Evolutionary conservation across 2,329 filamentous ascomycete genomes (phyloP).

Genomic region (Colletotrichum graminicola): DNA sequence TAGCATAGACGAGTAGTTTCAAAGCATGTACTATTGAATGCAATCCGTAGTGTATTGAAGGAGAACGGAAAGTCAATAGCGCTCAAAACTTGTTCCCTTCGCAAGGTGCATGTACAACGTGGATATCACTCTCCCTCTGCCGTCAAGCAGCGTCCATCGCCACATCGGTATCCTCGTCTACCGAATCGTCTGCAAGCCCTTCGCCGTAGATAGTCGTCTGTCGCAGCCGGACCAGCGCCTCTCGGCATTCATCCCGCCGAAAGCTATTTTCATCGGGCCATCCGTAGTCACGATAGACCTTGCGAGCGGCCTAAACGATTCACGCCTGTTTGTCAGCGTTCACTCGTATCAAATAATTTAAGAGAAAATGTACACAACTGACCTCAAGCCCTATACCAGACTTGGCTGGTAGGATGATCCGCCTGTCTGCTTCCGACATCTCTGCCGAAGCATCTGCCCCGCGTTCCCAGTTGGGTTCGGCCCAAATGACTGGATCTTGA

Average conservation of each 20-base stretch:
- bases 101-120: not conserved
- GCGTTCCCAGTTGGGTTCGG: conserved; percentile 20
- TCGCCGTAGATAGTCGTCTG: conserved; percentile 4
- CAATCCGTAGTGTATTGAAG: conserved; percentile 2
- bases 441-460: not conserved
- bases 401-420: not conserved
- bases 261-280: conserved; percentile 13
- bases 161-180: conserved; percentile 7
- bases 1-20: not conserved
- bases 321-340: not conserved
- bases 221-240: conserved; percentile 6
- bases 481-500: conserved; percentile 13
- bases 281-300: conserved; percentile 6
- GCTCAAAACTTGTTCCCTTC: conserved; percentile 1
- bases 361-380: not conserved
- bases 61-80: conserved; percentile 2
- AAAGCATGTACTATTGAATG: not conserved
- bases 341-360: not conserved
- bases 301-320: conserved; percentile 5
- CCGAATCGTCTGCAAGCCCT: conserved; percentile 2
- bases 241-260: conserved; percentile 2
- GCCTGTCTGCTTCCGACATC: conserved; percentile 1
- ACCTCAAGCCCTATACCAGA: conserved; percentile 4
- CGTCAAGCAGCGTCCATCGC: conserved; percentile 1
- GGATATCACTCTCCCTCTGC: conserved; percentile 7